Evolutionary conservation across 768 basidiomycete genomes (phyloP).

Genomic region (Omphalotus guepiniiformis): DNA sequence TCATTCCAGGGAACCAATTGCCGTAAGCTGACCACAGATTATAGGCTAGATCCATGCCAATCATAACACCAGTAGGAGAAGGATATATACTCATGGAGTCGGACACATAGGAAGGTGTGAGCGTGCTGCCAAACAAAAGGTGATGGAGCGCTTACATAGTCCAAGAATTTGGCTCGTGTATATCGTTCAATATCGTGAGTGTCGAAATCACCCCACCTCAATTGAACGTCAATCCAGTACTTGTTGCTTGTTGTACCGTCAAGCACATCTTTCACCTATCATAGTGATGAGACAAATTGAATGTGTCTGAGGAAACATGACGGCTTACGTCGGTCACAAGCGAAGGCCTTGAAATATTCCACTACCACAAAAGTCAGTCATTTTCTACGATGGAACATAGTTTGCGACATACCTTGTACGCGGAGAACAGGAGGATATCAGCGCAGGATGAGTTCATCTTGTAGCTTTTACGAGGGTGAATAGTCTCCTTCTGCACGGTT

Average conservation of each 20-base stretch:
- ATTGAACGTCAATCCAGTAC: slow-evolving; percentile 96
- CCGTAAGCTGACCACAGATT: slow-evolving; percentile 99
- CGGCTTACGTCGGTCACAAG: slow-evolving; percentile 82
- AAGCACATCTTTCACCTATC: slow-evolving; percentile 91
- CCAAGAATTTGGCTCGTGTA: slow-evolving; percentile 97
- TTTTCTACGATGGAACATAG: too few species aligned
- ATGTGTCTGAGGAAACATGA: not conserved
- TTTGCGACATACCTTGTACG: slow-evolving; percentile 60
- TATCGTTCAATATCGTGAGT: slow-evolving; percentile 99
- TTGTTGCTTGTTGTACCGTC: slow-evolving; percentile 99
- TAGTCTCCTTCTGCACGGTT: slow-evolving; percentile 99
- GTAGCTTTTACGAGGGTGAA: slow-evolving; percentile 99
- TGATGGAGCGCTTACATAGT: slow-evolving; percentile 63
- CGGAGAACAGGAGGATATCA: slow-evolving; percentile 95
- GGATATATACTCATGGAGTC: slow-evolving; percentile 99
- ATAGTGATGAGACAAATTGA: slow-evolving; percentile 11
- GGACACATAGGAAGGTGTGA: slow-evolving; percentile 52
- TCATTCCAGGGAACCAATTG: slow-evolving; percentile 99
- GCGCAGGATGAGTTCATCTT: slow-evolving; percentile 99
- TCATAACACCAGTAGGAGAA: slow-evolving; percentile 97
- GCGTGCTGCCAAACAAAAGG: not conserved
- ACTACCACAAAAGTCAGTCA: slow-evolving; percentile 40
- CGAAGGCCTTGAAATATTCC: slow-evolving; percentile 97
- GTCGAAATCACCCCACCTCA: slow-evolving; percentile 98
- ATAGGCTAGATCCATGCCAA: slow-evolving; percentile 98